A percentile compares a stretch with the other conserved stretches of the same genome.
Evolutionary conservation across 1,139 yeast species (phyloP).

Genomic region (Blastobotrys proliferans): DNA sequence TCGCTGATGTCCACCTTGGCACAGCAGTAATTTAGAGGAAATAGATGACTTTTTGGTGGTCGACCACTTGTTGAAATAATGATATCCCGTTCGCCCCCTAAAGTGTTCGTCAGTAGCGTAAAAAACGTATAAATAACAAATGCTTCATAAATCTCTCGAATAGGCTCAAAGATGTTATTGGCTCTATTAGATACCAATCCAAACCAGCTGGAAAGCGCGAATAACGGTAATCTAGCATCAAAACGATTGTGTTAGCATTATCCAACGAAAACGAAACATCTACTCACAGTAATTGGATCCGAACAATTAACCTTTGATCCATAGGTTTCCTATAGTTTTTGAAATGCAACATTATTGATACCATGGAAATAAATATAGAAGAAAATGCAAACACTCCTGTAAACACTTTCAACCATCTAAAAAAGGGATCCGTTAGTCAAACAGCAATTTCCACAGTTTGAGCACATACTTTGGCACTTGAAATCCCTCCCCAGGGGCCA

Average conservation of each 20-base stretch:
- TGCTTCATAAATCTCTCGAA: constrained; percentile 90
- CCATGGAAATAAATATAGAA: constrained; percentile 41
- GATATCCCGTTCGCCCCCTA: constrained; percentile 89
- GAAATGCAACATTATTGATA: constrained; percentile 50
- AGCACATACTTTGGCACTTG: constrained; percentile 3
- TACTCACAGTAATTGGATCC: constrained; percentile 56
- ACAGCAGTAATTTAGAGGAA: constrained; percentile 56
- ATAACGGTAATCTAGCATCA: constrained; percentile 46
- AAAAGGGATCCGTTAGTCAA: constrained; percentile 4
- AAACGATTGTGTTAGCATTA: neutral
- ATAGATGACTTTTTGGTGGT: constrained; percentile 57
- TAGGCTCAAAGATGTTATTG: constrained; percentile 60
- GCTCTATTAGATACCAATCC: constrained; percentile 46
- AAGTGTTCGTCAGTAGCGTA: constrained; percentile 70
- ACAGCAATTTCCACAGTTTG: neutral
- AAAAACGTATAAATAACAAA: constrained; percentile 93
- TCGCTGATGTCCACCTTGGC: constrained; percentile 77
- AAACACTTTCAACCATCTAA: constrained; percentile 9
- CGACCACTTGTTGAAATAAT: constrained; percentile 71
- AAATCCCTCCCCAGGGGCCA: constrained; percentile 7
- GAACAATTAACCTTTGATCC: constrained; percentile 78
- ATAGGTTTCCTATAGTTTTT: constrained; percentile 80
- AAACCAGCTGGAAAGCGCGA: constrained; percentile 53
- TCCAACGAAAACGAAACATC: constrained; percentile 2
- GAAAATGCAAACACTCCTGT: constrained; percentile 26